Base-by-base conservation (phyloP, 495 filamentous ascomycete genomes). In the Talaromyces adpressus region DNA sequence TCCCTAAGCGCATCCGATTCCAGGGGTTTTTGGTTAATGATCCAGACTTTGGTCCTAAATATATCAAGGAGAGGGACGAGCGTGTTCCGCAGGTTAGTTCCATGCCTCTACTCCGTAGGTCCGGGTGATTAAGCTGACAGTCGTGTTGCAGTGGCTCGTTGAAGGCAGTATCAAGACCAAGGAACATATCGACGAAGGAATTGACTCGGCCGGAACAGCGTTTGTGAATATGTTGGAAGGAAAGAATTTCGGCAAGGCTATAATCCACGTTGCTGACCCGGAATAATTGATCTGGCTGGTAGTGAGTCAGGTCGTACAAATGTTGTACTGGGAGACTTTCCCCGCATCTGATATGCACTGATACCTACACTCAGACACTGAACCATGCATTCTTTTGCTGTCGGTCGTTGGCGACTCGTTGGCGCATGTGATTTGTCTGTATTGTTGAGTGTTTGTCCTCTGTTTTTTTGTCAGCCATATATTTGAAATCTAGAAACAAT, bases 161-260 rank as follows among this genome's bases (percentile, higher is more conserved):
- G 85, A 89, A 1, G 87, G 87, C 18, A 78, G 77, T 36, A 75
- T 91, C 71, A 85, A 85, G 76, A 80, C 80, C 25, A 81, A 84
- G 72, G 68, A 82, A 45, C 69, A 72, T 64, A 68, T 87, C 18
- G 86, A 82, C 2, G 79, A 86, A 9, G 93, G 93, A 18, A 91
- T 97, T 63, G 93, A 96, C 63, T 89, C 92, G 65, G 88, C 87
- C 2, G 76, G 88, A 23, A 84, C 92, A 61, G 93, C 90, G 9
- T 81, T 97, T 53, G 67, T 97, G 18, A 91, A 88, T 16, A 88
- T 98, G 81, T 78, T 96, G 61, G 71, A 88, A 71, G 93, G 93
- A 41, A 87, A 92, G 77, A 98, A 98, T 77, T 89, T 91, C 79
- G 93, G 93, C 64, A 98, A 98, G 81, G 91, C 92, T 34, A 83